phyloP scores from a whole-genome alignment of 768 basidiomycete species.

The Termitomyces sp. region DNA sequence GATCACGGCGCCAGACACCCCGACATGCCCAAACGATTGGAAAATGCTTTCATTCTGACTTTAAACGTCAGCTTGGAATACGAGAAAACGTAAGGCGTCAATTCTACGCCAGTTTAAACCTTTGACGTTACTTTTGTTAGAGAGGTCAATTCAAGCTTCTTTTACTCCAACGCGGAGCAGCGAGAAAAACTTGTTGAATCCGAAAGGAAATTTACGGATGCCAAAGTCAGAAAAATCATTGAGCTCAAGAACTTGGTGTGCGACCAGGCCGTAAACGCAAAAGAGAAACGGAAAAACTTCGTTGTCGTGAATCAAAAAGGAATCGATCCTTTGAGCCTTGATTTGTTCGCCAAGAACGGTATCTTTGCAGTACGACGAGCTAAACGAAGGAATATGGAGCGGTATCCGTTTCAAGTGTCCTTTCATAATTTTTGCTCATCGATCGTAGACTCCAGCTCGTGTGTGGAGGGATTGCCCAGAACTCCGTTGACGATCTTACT shows the following conservation, averaged over 20 bases:
- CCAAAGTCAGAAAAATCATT: constrained; percentile 91
- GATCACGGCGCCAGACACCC: constrained; percentile 98
- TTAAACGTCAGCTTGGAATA: constrained; percentile 98
- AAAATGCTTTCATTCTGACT: constrained; percentile 93
- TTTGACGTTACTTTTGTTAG: constrained; percentile 35
- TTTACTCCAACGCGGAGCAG: constrained; percentile 97
- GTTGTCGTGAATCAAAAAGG: constrained; percentile 99
- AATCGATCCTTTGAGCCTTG: constrained; percentile 94
- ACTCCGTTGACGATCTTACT: constrained; percentile 94
- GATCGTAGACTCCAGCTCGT: constrained; percentile 75
- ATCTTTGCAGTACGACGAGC: constrained; percentile 92
- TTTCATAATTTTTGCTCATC: not conserved
- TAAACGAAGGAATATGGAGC: constrained; percentile 98
- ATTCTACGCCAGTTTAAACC: constrained; percentile 7
- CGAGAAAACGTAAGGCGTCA: constrained; percentile 87
- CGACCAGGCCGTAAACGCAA: constrained; percentile 82
- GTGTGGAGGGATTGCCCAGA: constrained; percentile 93
- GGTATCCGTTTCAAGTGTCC: constrained; percentile 41
- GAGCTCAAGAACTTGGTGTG: constrained; percentile 96
- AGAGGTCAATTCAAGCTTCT: constrained; percentile 99
- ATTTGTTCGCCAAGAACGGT: constrained; percentile 94
- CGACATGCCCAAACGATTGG: constrained; percentile 98
- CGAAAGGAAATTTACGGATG: constrained; percentile 90
- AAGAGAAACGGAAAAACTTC: constrained; percentile 80
- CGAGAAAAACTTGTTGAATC: constrained; percentile 98